Conservation (phyloP, 2,329 filamentous ascomycete genomes). For the Penicillium rolfsii region DNA sequence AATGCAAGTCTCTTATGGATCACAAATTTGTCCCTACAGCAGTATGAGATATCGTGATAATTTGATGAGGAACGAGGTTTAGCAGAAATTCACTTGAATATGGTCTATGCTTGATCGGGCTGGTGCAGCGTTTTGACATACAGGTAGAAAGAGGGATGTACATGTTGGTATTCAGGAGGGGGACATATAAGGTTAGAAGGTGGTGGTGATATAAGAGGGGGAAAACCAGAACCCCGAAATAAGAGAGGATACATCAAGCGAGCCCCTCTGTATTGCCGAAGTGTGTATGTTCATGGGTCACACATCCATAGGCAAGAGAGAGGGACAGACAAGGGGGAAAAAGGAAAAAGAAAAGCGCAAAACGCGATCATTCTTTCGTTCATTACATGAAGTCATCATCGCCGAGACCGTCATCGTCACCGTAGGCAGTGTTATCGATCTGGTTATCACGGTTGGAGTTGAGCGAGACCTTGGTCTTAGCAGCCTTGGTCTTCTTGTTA, state of each 20-base stretch:
- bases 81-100: not conserved
- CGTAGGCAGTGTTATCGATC: conserved; percentile 76
- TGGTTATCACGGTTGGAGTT: conserved; percentile 63
- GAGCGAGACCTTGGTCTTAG: conserved; percentile 89
- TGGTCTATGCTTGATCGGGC: not conserved
- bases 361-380: conserved; percentile 11
- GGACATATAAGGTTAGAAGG: not conserved
- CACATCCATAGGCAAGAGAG: not conserved
- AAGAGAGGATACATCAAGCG: not conserved
- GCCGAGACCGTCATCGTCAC: conserved; percentile 83
- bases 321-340: conserved; percentile 19
- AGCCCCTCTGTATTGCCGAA: not conserved
- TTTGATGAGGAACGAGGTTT: not conserved
- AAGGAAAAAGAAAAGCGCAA: conserved; percentile 11
- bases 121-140: not conserved
- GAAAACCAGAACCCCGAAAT: not conserved
- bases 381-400: conserved; percentile 56
- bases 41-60: not conserved
- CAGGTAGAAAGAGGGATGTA: not conserved
- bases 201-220: not conserved
- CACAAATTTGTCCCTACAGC: not conserved
- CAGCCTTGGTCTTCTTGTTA: conserved; percentile 94
- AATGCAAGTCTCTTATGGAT: not conserved
- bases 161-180: not conserved
- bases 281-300: conserved; percentile 20